These are phyloP conservation scores for Coemansia sp. DNA, from an alignment of 192 early-diverging fungal genomes.

Conservation along the genomic window DNA sequence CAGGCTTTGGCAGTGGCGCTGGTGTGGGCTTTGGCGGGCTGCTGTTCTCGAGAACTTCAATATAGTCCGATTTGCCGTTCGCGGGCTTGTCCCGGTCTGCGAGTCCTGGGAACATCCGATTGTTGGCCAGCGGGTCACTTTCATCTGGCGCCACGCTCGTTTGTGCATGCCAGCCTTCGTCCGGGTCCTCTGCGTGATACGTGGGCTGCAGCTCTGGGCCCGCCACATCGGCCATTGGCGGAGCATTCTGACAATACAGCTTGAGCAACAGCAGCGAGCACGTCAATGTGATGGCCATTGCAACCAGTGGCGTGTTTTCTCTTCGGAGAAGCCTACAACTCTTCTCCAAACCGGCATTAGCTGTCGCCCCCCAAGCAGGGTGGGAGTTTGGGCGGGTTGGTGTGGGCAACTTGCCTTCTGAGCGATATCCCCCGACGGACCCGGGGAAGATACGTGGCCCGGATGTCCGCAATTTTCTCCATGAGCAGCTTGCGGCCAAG, in stretches of 20 bases:
- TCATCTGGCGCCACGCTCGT: not conserved
- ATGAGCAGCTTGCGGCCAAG: too few species aligned
- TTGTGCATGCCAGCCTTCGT: not conserved
- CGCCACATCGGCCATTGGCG: not conserved
- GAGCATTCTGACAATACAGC: not conserved
- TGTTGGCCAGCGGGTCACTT: not conserved
- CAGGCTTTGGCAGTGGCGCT: too few species aligned
- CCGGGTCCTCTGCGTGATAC: not conserved
- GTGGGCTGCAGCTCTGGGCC: not conserved
- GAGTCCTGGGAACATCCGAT: not conserved
- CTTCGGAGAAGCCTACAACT: slow-evolving; percentile 4
- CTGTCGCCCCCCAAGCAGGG: too few species aligned
- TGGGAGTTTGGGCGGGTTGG: not conserved
- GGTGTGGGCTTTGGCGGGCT: slow-evolving; percentile 21
- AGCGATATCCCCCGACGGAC: slow-evolving; percentile 2
- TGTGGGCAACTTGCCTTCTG: slow-evolving; percentile 11
- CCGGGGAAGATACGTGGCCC: slow-evolving; percentile 2
- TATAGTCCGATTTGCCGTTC: slow-evolving; percentile 7
- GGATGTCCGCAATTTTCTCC: slow-evolving; percentile 7
- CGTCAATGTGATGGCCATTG: slow-evolving; percentile 1
- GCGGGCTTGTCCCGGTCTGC: not conserved
- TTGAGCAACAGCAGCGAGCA: slow-evolving; percentile 6
- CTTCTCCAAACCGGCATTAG: not conserved
- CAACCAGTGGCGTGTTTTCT: slow-evolving; percentile 1
- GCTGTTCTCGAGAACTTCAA: slow-evolving; percentile 28